phyloP scores from a whole-genome alignment of 495 filamentous ascomycete species.

The Trichoderma orchidacearum region DNA sequence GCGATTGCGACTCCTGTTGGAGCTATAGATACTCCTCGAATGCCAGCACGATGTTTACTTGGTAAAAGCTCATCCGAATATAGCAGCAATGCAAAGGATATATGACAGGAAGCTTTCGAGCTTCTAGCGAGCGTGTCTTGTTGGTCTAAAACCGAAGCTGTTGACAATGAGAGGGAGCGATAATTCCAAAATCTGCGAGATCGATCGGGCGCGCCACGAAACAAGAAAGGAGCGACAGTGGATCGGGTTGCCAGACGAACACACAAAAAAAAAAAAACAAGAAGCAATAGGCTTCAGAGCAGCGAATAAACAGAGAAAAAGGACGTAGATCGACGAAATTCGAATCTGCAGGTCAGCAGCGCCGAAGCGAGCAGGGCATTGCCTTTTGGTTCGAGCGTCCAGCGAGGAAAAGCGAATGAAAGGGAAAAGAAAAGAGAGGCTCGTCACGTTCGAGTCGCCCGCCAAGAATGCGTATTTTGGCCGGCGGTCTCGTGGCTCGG shows the following conservation, averaged over 20 bases:
- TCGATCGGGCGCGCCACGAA: neutral
- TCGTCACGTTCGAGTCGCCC: too few relatives aligned
- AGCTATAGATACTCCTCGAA: too few relatives aligned
- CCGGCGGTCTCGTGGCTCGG: neutral
- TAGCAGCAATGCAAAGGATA: too few relatives aligned
- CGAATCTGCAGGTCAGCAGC: neutral
- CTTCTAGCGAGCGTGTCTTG: neutral
- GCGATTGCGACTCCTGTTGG: too few relatives aligned
- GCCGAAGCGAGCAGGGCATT: neutral
- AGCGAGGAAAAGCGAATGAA: neutral
- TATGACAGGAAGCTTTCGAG: too few relatives aligned
- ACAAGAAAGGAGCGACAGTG: neutral
- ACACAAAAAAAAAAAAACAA: too few relatives aligned
- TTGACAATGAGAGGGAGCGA: neutral
- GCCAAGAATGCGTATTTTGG: neutral
- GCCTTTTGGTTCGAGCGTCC: too few relatives aligned
- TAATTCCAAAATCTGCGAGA: neutral
- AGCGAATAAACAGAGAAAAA: neutral
- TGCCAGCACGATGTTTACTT: too few relatives aligned
- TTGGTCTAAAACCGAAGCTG: too few relatives aligned
- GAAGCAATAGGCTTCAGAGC: neutral
- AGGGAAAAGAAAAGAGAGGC: neutral
- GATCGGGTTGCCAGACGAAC: neutral
- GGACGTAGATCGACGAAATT: too few relatives aligned
- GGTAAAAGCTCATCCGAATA: too few relatives aligned